Evolutionary conservation across 441 rosid species (phyloP).

Genomic region (Viola pubescens): DNA sequence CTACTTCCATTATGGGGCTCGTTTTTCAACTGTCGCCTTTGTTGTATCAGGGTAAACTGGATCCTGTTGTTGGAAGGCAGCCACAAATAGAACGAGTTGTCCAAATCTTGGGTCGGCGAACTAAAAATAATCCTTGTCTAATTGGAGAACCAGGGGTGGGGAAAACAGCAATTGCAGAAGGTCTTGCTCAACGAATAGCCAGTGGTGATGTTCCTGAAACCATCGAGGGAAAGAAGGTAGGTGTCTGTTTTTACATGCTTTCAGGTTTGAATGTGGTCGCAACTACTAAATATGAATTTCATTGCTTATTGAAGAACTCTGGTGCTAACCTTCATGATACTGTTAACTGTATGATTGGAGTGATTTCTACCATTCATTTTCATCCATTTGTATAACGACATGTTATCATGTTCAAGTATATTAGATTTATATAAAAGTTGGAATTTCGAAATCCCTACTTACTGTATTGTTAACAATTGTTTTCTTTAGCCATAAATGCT

Average conservation of each 20-base stretch:
- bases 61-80: slow-evolving; percentile 56
- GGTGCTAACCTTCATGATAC: too few species aligned
- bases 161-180: slow-evolving; percentile 60
- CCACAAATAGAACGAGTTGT: slow-evolving; percentile 44
- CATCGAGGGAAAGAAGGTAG: slow-evolving; percentile 44
- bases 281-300: not conserved
- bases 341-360: too few species aligned
- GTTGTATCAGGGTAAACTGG: slow-evolving; percentile 40
- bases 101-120: slow-evolving; percentile 49
- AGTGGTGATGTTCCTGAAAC: slow-evolving; percentile 35
- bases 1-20: not conserved
- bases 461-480: too few species aligned
- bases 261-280: not conserved
- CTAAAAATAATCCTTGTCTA: slow-evolving; percentile 56
- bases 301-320: not conserved
- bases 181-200: slow-evolving; percentile 41
- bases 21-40: not conserved
- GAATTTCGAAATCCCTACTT: too few species aligned
- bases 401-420: too few species aligned
- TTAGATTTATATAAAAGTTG: too few species aligned
- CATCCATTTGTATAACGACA: too few species aligned
- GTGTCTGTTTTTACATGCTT: not conserved
- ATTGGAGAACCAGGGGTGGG: slow-evolving; percentile 71
- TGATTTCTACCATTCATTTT: too few species aligned
- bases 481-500: too few species aligned